Evolutionary conservation across 108 stramenopile species (phyloP).

Genomic region (Aurantiochytrium sp.): DNA sequence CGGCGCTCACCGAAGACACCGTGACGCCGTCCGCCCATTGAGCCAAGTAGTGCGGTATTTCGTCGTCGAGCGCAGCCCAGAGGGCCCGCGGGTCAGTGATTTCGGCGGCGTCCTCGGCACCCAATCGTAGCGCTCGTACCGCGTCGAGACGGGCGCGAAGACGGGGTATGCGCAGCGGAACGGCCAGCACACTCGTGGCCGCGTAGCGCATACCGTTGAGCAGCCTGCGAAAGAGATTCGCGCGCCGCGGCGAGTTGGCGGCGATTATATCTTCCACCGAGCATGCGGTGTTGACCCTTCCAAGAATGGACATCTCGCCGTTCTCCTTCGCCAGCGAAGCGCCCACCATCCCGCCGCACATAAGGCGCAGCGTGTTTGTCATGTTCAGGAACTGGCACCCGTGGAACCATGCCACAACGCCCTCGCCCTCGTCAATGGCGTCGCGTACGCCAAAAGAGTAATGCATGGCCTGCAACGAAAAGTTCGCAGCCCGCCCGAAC

Average conservation of each 20-base stretch:
- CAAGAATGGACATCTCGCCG: background rate
- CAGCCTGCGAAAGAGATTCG: background rate
- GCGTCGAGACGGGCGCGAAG: background rate
- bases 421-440: background rate
- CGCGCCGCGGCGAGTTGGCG: background rate
- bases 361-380: background rate
- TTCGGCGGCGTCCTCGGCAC: background rate
- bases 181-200: background rate
- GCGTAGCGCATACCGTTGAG: background rate
- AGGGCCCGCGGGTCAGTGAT: background rate
- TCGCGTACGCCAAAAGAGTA: background rate
- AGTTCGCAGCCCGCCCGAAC: background rate
- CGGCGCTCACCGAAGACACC: background rate
- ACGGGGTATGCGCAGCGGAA: background rate
- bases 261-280: background rate
- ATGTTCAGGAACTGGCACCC: background rate
- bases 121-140: background rate
- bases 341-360: background rate
- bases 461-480: background rate
- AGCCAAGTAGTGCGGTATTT: background rate
- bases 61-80: background rate
- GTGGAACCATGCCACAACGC: background rate
- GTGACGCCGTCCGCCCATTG: background rate
- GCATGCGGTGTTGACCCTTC: background rate
- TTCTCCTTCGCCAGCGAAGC: background rate